Percentiles rank a stretch among this genome's conserved stretches.
phyloP scores from a whole-genome alignment of 2,329 filamentous ascomycete genomes.

The Grosmannia serpens region DNA sequence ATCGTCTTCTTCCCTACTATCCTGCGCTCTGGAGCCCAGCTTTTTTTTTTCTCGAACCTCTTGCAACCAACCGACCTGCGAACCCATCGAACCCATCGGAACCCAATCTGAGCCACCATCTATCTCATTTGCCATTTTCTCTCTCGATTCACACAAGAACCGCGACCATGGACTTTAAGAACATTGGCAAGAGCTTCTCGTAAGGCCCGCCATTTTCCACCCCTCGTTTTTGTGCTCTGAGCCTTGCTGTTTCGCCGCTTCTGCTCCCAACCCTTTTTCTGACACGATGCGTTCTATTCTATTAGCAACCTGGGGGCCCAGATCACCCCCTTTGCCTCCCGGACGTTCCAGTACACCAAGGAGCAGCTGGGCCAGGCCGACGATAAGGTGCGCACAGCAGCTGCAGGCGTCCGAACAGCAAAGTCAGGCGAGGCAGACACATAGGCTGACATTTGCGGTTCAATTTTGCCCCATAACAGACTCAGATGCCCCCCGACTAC shows the following conservation, averaged over 20 bases:
- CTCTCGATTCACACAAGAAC: neutral
- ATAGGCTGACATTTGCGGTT: neutral
- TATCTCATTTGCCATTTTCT: neutral
- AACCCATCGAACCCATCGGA: neutral
- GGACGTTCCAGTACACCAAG: constrained; percentile 95
- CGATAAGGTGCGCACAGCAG: constrained; percentile 56
- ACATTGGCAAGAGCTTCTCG: constrained; percentile 44
- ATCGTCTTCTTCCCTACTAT: neutral
- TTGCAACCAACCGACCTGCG: neutral
- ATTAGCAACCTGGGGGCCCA: constrained; percentile 54
- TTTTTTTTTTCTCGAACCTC: neutral
- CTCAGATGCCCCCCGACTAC: constrained; percentile 92
- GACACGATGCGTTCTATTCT: neutral
- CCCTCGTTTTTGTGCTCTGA: neutral
- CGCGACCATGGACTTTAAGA: constrained; percentile 46
- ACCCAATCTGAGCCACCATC: neutral
- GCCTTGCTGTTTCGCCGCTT: neutral
- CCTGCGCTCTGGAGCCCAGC: neutral
- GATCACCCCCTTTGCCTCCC: constrained; percentile 84
- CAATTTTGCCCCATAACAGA: constrained; percentile 38
- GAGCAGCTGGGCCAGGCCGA: constrained; percentile 92
- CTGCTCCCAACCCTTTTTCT: neutral
- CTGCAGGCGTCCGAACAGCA: neutral
- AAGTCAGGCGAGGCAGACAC: neutral
- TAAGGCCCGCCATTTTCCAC: constrained; percentile 21